Evolutionary conservation across 2,329 filamentous ascomycete species (phyloP).

Genomic region (Ophiocordyceps australis): DNA sequence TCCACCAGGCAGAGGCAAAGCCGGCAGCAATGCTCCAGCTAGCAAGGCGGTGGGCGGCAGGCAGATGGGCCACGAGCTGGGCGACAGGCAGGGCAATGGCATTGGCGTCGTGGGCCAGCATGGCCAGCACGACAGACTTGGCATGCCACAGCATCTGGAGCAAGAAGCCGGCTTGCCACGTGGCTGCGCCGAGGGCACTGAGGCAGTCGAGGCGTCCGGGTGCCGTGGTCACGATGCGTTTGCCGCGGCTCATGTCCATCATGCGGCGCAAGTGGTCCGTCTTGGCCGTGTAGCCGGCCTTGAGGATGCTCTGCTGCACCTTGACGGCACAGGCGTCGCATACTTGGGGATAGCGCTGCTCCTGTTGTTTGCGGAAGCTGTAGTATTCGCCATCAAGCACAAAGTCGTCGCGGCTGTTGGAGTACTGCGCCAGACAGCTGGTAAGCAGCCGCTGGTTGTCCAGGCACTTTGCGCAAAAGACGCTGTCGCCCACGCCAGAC

Average conservation of each 20-base stretch:
- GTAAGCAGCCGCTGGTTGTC: constrained; percentile 79
- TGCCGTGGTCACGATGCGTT: constrained; percentile 8
- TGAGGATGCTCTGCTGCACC: constrained; percentile 50
- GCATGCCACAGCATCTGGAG: constrained; percentile 34
- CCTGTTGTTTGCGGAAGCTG: constrained; percentile 52
- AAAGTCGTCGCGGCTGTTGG: constrained; percentile 47
- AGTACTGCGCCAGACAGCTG: constrained; percentile 59
- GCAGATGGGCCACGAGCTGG: constrained; percentile 15
- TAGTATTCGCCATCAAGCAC: constrained; percentile 52
- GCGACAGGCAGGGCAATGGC: constrained; percentile 15
- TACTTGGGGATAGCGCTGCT: constrained; percentile 75
- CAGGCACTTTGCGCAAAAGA: constrained; percentile 61
- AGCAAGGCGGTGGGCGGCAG: constrained; percentile 20
- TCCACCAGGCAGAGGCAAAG: constrained; percentile 45
- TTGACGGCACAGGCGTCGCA: constrained; percentile 64
- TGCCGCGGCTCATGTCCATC: constrained; percentile 44
- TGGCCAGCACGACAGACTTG: constrained; percentile 7
- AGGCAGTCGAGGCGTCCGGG: constrained; percentile 20
- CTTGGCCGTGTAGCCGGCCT: constrained; percentile 64
- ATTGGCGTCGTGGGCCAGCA: constrained; percentile 9
- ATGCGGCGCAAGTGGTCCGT: constrained; percentile 63
- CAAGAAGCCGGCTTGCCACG: constrained; percentile 28
- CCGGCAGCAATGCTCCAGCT: constrained; percentile 28
- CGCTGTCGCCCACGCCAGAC: constrained; percentile 11
- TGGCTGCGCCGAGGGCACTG: constrained; percentile 20